Evolutionary conservation across 306 rosid genomes (phyloP).

Genomic region (Glycyrrhiza uralensis): DNA sequence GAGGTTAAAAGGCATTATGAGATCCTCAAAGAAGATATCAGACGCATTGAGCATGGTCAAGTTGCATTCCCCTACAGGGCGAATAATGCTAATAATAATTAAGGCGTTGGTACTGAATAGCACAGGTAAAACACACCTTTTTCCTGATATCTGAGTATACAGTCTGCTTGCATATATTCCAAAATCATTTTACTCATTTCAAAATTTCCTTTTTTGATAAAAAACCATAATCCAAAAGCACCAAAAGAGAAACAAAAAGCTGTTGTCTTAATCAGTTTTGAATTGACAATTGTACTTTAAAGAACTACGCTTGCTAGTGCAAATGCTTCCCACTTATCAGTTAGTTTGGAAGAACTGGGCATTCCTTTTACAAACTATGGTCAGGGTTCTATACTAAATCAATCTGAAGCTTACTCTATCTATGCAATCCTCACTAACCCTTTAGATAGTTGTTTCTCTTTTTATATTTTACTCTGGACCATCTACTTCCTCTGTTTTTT

Average conservation of each 20-base stretch:
- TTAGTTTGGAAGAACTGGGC: not conserved
- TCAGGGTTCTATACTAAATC: not conserved
- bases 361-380: not conserved
- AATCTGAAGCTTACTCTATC: not conserved
- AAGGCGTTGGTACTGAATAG: not conserved
- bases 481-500: too few species aligned
- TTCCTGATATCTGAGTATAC: not conserved
- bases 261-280: not conserved
- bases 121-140: conserved; percentile 20
- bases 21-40: conserved; percentile 67
- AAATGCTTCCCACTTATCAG: not conserved
- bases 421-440: not conserved
- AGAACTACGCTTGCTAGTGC: not conserved
- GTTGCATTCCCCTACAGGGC: conserved; percentile 63
- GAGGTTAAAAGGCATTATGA: conserved; percentile 80
- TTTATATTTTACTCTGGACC: not conserved
- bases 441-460: not conserved
- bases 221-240: not conserved
- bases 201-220: not conserved
- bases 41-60: conserved; percentile 64
- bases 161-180: not conserved
- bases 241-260: not conserved
- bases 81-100: conserved; percentile 31
- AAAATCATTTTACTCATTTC: not conserved
- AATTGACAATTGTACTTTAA: not conserved